Evolutionary conservation across 176 grass and related monocot species (phyloP).

Genomic region (Ensete ventricosum): DNA sequence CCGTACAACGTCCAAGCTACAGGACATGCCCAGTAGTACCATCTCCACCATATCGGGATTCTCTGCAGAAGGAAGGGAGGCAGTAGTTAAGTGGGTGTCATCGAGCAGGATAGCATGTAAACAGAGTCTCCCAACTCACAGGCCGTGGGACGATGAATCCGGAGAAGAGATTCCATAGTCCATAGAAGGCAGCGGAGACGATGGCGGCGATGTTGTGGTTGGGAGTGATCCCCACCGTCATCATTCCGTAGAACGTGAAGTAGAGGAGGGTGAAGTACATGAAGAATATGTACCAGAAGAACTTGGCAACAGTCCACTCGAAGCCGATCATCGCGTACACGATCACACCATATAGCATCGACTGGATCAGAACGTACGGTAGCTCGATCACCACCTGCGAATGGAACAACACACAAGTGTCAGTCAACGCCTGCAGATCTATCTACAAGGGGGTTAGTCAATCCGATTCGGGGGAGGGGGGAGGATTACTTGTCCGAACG

Average conservation of each 20-base stretch:
- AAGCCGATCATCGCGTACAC: conserved; percentile 74
- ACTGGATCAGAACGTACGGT: conserved; percentile 57
- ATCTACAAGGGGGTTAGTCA: neutral
- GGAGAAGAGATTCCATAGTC: conserved; percentile 79
- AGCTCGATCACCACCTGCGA: conserved; percentile 61
- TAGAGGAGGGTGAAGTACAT: conserved; percentile 89
- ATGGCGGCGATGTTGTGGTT: conserved; percentile 65
- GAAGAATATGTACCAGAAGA: conserved; percentile 91
- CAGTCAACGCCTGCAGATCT: neutral
- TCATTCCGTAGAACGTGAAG: conserved; percentile 92
- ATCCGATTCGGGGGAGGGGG: neutral
- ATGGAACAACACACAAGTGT: conserved; percentile 4
- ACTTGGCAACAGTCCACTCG: conserved; percentile 70
- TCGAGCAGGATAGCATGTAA: neutral
- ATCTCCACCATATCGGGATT: conserved; percentile 82
- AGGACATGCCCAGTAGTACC: conserved; percentile 66
- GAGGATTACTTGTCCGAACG: conserved; percentile 69
- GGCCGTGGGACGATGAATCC: conserved; percentile 67
- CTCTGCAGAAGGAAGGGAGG: conserved; percentile 22
- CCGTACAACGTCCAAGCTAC: conserved; percentile 80
- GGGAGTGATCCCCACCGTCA: conserved; percentile 68
- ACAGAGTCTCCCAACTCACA: conserved; percentile 31
- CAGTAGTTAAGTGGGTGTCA: neutral
- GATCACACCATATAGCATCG: conserved; percentile 51
- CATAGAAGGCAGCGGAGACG: conserved; percentile 65